Evolutionary conservation across 2,329 filamentous ascomycete genomes (phyloP).

Genomic region (Colletotrichum tropicicola): DNA sequence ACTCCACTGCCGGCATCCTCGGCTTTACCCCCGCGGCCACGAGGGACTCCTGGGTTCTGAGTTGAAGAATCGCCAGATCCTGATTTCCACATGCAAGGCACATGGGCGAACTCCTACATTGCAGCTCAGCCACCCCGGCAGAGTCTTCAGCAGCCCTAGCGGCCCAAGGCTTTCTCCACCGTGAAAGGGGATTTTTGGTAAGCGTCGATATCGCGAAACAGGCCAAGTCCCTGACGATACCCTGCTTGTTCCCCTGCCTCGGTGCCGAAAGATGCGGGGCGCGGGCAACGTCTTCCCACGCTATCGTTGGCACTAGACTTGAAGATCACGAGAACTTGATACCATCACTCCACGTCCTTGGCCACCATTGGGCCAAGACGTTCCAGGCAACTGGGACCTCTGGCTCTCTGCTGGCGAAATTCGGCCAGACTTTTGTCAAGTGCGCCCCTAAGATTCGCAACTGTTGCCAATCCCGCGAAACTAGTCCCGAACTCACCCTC

Average conservation of each 20-base stretch:
- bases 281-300: not conserved
- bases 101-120: slow-evolving; percentile 1
- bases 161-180: not conserved
- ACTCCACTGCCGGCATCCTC: not conserved
- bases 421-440: not conserved
- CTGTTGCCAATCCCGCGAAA: not conserved
- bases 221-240: not conserved
- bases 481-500: not conserved
- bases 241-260: slow-evolving; percentile 1
- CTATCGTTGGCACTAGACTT: not conserved
- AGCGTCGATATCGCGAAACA: not conserved
- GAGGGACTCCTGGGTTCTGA: not conserved
- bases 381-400: not conserved
- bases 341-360: not conserved
- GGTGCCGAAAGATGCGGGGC: not conserved
- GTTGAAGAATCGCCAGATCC: slow-evolving; percentile 12
- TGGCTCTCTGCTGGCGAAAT: not conserved
- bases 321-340: slow-evolving; percentile 13
- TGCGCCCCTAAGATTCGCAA: not conserved
- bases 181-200: not conserved
- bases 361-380: not conserved
- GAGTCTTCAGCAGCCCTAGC: not conserved
- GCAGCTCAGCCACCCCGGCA: not conserved
- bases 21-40: not conserved
- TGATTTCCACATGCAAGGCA: slow-evolving; percentile 1